A percentile compares a stretch with the other conserved stretches of the same genome.
Conservation (phyloP, 148 eudicot genomes). For the Chenopodium album region DNA sequence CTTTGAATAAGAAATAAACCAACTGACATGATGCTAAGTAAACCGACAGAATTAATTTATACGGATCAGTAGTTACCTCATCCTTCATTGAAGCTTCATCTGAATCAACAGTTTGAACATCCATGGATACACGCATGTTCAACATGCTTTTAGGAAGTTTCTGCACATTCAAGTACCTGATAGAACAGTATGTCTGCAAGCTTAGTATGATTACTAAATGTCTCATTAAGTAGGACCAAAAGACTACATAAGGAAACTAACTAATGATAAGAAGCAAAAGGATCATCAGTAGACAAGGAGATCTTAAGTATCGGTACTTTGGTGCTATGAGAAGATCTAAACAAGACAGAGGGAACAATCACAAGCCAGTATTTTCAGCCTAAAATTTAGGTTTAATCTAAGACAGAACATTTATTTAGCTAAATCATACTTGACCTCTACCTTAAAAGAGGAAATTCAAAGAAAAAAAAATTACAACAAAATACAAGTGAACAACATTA, state of each 20-base stretch:
- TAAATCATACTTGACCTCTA: too few species aligned
- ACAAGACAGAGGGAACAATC: too few species aligned
- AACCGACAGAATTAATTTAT: not conserved
- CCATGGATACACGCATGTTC: conserved; percentile 50
- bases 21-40: not conserved
- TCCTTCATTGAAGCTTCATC: conserved; percentile 39
- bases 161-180: conserved; percentile 83
- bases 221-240: not conserved
- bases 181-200: conserved; percentile 17
- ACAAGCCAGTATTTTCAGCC: too few species aligned
- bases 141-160: conserved; percentile 82
- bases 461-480: too few species aligned
- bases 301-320: too few species aligned
- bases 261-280: too few species aligned
- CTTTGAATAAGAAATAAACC: not conserved
- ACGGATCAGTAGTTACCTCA: conserved; percentile 29
- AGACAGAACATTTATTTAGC: too few species aligned
- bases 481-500: too few species aligned
- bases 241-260: not conserved
- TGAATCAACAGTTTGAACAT: conserved; percentile 39
- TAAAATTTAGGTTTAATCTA: too few species aligned
- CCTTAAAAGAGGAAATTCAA: too few species aligned
- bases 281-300: too few species aligned
- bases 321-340: too few species aligned
- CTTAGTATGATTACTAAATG: conserved; percentile 1